Evolutionary conservation across 2,329 filamentous ascomycete species (phyloP), one percentile per base, ranked within the genome.

Genomic region (Stylonectria norvegica): DNA sequence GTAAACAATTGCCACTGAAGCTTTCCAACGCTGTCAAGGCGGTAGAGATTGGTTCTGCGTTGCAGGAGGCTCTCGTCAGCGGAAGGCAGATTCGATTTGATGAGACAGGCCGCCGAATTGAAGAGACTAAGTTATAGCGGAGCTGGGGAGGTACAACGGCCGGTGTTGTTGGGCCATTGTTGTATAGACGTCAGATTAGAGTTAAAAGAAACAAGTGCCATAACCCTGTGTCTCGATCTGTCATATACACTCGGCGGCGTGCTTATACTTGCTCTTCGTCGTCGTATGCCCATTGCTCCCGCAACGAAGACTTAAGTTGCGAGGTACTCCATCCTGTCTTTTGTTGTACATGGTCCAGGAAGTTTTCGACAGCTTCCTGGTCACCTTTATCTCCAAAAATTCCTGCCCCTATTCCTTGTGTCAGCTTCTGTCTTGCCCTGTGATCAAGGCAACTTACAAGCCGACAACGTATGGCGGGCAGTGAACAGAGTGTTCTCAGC

Each of bases 1-100:
- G 38, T 20, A 48, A 45, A 20, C 31, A 36, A 1, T 28, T 48
- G 2, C 70, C 67, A 5, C 73, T 48, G 5, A 42, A 42, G n/a
- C 23, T 41, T 9, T 34, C 31, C n/a, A 43, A 40, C 4, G 43
- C 43, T 12, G 36, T 44, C 23, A 37, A 20, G 5, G 39, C 46
- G 5, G 38, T 47, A 12, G 35, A 47, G 15, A 47, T 48, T 9
- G 46, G 42, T 2, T 23, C 36, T 33, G 43, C 43, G 3, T 30
- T 48, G 2, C 45, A 48, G 27, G 45, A 48, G 20, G 38, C 42
- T 9, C 36, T 48, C 10, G 35, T 42, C 2, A 43, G 22, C 14
- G 46, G 43, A 10, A 47, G 28, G 35, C 38, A 48, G 28, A 44
- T 48, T 17, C n/a, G 34, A 2, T 48, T 48, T 9, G 46, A 47